phyloP scores from a whole-genome alignment of 306 rosid genomes.

The Corylus avellana region DNA sequence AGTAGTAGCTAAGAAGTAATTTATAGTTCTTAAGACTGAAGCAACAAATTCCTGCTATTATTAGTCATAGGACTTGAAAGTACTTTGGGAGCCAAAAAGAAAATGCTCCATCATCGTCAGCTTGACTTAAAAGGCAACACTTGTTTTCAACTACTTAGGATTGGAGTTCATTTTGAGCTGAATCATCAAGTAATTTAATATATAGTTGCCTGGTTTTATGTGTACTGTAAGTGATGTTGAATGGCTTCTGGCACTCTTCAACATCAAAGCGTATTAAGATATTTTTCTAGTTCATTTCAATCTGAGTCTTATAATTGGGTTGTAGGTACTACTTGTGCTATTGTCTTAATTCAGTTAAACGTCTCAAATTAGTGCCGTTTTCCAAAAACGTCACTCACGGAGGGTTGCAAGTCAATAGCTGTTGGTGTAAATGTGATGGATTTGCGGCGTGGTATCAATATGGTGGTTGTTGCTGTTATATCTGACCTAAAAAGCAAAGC shows the following conservation, averaged over 20 bases:
- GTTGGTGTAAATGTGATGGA: constrained; percentile 94
- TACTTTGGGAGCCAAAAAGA: background rate
- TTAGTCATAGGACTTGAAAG: background rate
- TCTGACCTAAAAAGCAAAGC: constrained; percentile 79
- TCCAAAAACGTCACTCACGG: constrained; percentile 43
- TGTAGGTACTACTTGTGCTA: constrained; percentile 96
- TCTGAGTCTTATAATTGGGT: constrained; percentile 25
- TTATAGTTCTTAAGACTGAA: background rate
- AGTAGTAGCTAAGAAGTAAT: background rate
- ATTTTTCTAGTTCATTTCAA: background rate
- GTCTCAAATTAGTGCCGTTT: too few species aligned
- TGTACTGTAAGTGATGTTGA: background rate
- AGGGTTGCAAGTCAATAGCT: constrained; percentile 93
- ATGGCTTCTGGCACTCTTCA: background rate
- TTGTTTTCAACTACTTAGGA: background rate
- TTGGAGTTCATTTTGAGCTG: background rate
- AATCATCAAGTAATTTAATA: background rate
- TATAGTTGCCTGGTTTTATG: background rate
- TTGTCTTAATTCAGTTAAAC: constrained; percentile 61
- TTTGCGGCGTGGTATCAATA: constrained; percentile 79
- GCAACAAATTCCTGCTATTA: background rate
- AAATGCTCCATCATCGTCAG: background rate
- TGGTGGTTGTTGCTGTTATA: constrained; percentile 81
- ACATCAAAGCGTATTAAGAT: background rate
- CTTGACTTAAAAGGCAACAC: background rate